Percentiles rank a stretch among this genome's conserved stretches.
These are phyloP conservation scores for Serendipita sp. DNA, from an alignment of 1,284 basidiomycete genomes.

Conservation along the genomic window DNA sequence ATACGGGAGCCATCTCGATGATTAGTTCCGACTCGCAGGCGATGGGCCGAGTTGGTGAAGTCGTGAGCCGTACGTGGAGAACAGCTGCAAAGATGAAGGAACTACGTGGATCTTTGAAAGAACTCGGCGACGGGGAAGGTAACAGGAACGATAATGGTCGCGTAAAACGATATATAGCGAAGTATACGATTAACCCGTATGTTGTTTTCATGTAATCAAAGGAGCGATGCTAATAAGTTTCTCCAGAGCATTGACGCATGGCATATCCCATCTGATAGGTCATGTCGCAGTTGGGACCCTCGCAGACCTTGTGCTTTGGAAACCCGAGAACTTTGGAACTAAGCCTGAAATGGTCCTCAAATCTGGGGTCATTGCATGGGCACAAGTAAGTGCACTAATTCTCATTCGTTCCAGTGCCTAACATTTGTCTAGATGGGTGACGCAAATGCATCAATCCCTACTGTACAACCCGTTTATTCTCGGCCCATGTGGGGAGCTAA, in stretches of 20 bases:
- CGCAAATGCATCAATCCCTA: slow-evolving; percentile 85
- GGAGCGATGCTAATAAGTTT: neutral
- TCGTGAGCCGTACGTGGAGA: slow-evolving; percentile 85
- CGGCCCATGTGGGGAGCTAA: slow-evolving; percentile 84
- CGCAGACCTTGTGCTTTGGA: slow-evolving; percentile 92
- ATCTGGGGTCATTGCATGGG: slow-evolving; percentile 85
- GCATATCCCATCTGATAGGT: slow-evolving; percentile 79
- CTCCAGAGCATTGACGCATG: slow-evolving; percentile 80
- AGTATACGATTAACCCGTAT: slow-evolving; percentile 96
- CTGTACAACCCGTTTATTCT: slow-evolving; percentile 76
- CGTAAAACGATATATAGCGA: slow-evolving; percentile 94
- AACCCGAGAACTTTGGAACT: slow-evolving; percentile 81
- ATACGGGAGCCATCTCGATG: slow-evolving; percentile 89
- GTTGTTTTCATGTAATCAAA: slow-evolving; percentile 22
- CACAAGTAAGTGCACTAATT: slow-evolving; percentile 40
- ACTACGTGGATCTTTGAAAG: slow-evolving; percentile 52
- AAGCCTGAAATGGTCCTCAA: slow-evolving; percentile 90
- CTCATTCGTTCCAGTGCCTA: neutral
- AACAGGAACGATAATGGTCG: slow-evolving; percentile 64
- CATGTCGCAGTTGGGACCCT: slow-evolving; percentile 71
- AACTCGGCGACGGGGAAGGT: slow-evolving; percentile 47
- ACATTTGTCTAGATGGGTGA: slow-evolving; percentile 61
- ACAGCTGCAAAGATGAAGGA: slow-evolving; percentile 92
- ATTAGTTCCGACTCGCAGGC: slow-evolving; percentile 93
- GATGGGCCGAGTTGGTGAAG: slow-evolving; percentile 96